phyloP scores from a whole-genome alignment of 805 yeast species.

The Metschnikowia henanensis region DNA sequence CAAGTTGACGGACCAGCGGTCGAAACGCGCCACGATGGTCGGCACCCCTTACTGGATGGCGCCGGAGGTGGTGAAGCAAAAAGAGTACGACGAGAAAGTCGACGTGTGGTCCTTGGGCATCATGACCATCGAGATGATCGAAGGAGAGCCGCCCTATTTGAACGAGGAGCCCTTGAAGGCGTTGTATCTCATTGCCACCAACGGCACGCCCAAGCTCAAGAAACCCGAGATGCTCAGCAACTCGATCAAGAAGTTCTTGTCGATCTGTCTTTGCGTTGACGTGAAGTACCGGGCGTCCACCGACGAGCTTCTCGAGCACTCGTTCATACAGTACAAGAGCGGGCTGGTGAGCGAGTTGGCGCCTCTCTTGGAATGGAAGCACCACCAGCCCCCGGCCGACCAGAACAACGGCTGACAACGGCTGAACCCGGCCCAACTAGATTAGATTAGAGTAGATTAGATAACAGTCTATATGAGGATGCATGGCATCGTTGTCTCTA shows the following conservation, averaged over 20 bases:
- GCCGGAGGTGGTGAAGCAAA: constrained; percentile 79
- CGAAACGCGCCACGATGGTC: constrained; percentile 81
- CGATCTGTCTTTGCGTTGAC: constrained; percentile 92
- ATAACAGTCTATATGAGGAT: neutral
- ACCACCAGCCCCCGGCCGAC: constrained; percentile 15
- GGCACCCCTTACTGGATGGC: constrained; percentile 95
- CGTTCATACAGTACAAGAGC: constrained; percentile 60
- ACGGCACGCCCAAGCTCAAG: constrained; percentile 77
- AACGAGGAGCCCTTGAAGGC: constrained; percentile 81
- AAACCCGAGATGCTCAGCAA: constrained; percentile 67
- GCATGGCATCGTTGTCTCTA: too few relatives aligned
- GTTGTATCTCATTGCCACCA: constrained; percentile 71
- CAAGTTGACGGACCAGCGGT: constrained; percentile 68
- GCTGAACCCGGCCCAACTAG: too few relatives aligned
- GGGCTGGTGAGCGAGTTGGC: constrained; percentile 61
- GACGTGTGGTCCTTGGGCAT: constrained; percentile 85
- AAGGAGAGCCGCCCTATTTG: constrained; percentile 81
- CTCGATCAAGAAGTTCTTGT: constrained; percentile 80
- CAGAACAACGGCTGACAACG: too few relatives aligned
- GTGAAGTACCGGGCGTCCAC: constrained; percentile 89
- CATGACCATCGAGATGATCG: constrained; percentile 87
- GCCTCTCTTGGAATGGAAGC: constrained; percentile 54
- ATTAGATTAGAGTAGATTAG: neutral
- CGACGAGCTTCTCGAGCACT: constrained; percentile 79
- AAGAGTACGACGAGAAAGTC: constrained; percentile 79